A percentile compares a stretch with the other conserved stretches of the same genome.
Evolutionary conservation across 2,329 filamentous ascomycete genomes (phyloP).

Genomic region (Eurotiales sp.): DNA sequence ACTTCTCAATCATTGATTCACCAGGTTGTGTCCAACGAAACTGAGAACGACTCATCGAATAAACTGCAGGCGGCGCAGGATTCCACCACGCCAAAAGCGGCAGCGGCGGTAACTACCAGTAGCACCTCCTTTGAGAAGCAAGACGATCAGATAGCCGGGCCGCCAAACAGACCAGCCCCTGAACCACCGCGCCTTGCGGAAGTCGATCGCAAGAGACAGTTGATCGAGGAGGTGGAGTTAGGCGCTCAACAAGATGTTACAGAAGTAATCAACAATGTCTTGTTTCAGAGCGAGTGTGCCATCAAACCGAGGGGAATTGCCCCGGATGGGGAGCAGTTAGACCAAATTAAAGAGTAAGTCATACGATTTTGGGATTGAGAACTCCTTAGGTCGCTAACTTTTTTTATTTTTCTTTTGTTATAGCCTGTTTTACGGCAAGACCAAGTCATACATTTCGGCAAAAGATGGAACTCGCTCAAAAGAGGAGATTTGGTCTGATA

Average conservation of each 20-base stretch:
- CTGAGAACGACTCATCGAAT: conserved; percentile 34
- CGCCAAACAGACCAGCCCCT: conserved; percentile 52
- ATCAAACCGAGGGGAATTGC: conserved; percentile 68
- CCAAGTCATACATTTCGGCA: conserved; percentile 44
- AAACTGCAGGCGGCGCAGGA: neutral
- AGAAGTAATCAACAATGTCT: conserved; percentile 89
- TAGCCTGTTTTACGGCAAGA: conserved; percentile 51
- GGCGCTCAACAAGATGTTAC: conserved; percentile 89
- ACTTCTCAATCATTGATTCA: conserved; percentile 17
- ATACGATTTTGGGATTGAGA: neutral
- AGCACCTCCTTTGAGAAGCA: conserved; percentile 18
- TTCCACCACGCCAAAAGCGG: neutral
- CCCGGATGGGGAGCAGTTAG: conserved; percentile 70
- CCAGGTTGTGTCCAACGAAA: conserved; percentile 28
- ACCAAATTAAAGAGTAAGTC: conserved; percentile 65
- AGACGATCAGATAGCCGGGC: conserved; percentile 20
- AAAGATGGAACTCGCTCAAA: conserved; percentile 45
- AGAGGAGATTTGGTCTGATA: conserved; percentile 59
- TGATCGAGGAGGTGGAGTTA: conserved; percentile 52
- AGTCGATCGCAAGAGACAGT: conserved; percentile 30
- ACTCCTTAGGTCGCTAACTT: conserved; percentile 12
- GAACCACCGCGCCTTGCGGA: conserved; percentile 53
- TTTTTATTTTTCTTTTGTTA: neutral
- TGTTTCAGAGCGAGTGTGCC: conserved; percentile 85
- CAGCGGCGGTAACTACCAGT: neutral